Percentiles rank a stretch among this genome's conserved stretches.
These are phyloP conservation scores for Epicoccum sorghinum DNA, from an alignment of 2,329 filamentous ascomycete genomes.

Conservation along the genomic window DNA sequence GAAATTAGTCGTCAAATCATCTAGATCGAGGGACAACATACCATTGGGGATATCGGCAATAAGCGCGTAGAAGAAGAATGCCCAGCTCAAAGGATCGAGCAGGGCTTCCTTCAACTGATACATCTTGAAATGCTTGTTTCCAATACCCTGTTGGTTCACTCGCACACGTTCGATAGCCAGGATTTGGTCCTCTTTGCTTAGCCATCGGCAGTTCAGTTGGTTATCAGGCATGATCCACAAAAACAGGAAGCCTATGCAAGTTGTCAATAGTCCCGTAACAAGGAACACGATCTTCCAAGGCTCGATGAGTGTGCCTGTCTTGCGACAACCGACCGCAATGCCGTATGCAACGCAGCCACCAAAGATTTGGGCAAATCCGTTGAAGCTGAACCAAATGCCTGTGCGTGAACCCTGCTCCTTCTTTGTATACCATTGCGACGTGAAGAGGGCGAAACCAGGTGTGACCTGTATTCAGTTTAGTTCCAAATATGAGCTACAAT, in stretches of 20 bases:
- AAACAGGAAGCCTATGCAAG: conserved; percentile 51
- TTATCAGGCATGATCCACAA: conserved; percentile 61
- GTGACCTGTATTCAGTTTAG: conserved; percentile 43
- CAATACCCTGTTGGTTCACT: conserved; percentile 76
- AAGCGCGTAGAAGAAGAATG: conserved; percentile 63
- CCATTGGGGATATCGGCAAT: conserved; percentile 65
- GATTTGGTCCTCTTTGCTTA: conserved; percentile 70
- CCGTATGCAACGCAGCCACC: conserved; percentile 69
- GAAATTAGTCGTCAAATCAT: conserved; percentile 1
- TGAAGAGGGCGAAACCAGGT: conserved; percentile 71
- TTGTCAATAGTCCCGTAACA: conserved; percentile 52
- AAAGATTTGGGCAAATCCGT: conserved; percentile 67
- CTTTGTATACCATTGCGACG: conserved; percentile 75
- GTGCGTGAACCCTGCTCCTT: conserved; percentile 68
- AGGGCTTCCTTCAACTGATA: conserved; percentile 68
- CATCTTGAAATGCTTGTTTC: conserved; percentile 71
- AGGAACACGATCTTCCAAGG: conserved; percentile 69
- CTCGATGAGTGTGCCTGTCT: conserved; percentile 63
- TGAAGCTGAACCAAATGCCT: conserved; percentile 73
- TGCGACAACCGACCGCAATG: conserved; percentile 62
- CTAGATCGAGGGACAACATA: conserved; percentile 9
- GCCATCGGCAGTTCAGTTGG: conserved; percentile 65
- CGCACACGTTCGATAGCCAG: conserved; percentile 74
- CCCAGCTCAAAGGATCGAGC: conserved; percentile 64
- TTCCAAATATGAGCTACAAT: no score